Conservation (phyloP, 2,329 filamentous ascomycete genomes). For the Paecilomyces sp. region DNA sequence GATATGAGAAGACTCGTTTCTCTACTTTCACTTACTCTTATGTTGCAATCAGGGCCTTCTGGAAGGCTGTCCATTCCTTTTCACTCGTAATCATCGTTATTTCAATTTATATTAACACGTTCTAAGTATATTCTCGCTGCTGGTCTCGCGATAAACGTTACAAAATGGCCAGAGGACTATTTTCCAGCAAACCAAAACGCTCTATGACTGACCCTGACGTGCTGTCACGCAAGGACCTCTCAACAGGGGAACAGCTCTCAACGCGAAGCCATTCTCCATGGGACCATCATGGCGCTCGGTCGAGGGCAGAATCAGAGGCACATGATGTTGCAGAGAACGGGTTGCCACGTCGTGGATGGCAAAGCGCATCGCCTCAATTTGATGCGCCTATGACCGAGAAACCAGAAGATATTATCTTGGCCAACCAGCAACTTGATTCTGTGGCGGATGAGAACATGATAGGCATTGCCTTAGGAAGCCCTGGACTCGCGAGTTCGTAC, state of each 20-base stretch:
- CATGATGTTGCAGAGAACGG: slow-evolving; percentile 12
- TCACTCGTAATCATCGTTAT: background rate
- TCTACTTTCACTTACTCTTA: slow-evolving; percentile 4
- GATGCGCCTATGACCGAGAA: slow-evolving; percentile 24
- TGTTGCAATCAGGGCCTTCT: slow-evolving; percentile 21
- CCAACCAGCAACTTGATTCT: slow-evolving; percentile 8
- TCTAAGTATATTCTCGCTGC: slow-evolving; percentile 1
- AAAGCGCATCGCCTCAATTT: slow-evolving; percentile 13
- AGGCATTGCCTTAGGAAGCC: slow-evolving; percentile 69
- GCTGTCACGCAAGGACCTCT: slow-evolving; percentile 22
- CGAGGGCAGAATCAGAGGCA: slow-evolving; percentile 11
- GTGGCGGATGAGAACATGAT: slow-evolving; percentile 46
- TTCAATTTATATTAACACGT: background rate
- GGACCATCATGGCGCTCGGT: slow-evolving; percentile 6
- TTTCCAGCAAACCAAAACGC: slow-evolving; percentile 22
- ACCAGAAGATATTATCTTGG: slow-evolving; percentile 15
- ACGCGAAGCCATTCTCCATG: slow-evolving; percentile 5
- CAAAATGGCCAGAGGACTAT: slow-evolving; percentile 22
- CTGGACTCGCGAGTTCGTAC: slow-evolving; percentile 32
- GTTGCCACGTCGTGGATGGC: slow-evolving; percentile 9
- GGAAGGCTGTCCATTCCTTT: slow-evolving; percentile 34
- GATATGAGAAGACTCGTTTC: slow-evolving; percentile 6
- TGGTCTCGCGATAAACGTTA: slow-evolving; percentile 1
- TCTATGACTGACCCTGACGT: slow-evolving; percentile 25
- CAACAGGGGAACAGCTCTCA: slow-evolving; percentile 6